Conservation (phyloP, 2,329 filamentous ascomycete genomes). For the Gliomastix tumulicola region DNA sequence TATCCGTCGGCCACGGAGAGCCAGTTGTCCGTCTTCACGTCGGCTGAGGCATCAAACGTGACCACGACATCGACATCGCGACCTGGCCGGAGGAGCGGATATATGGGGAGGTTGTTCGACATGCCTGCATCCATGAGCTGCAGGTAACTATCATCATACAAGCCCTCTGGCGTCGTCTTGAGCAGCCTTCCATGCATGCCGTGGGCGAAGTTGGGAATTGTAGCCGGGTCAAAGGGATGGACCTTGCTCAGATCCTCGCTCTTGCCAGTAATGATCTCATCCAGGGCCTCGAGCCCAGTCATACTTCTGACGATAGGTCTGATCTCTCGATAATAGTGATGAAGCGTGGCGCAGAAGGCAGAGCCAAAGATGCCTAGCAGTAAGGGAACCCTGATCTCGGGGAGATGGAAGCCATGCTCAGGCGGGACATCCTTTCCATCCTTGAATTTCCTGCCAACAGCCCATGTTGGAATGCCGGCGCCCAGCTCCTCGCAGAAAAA, state of each 20-base stretch:
- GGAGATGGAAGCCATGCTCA: conserved; percentile 63
- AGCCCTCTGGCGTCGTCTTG: conserved; percentile 67
- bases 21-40: conserved; percentile 94
- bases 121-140: conserved; percentile 96
- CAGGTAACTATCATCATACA: conserved; percentile 64
- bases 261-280: conserved; percentile 74
- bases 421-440: conserved; percentile 48
- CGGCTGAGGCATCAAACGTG: conserved; percentile 90
- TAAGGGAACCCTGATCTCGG: conserved; percentile 76
- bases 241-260: conserved; percentile 84
- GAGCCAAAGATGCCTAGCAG: conserved; percentile 94
- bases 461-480: conserved; percentile 93
- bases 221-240: conserved; percentile 88
- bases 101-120: conserved; percentile 96
- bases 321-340: conserved; percentile 93
- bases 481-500: conserved; percentile 90
- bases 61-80: conserved; percentile 84
- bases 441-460: conserved; percentile 76
- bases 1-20: conserved; percentile 91
- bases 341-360: conserved; percentile 91
- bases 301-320: conserved; percentile 73
- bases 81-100: conserved; percentile 83
- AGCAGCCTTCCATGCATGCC: conserved; percentile 74
- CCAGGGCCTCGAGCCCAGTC: conserved; percentile 68
- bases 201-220: conserved; percentile 82